Conservation (phyloP, 352 stramenopile genomes). For the Hyphochytrium catenoides region DNA sequence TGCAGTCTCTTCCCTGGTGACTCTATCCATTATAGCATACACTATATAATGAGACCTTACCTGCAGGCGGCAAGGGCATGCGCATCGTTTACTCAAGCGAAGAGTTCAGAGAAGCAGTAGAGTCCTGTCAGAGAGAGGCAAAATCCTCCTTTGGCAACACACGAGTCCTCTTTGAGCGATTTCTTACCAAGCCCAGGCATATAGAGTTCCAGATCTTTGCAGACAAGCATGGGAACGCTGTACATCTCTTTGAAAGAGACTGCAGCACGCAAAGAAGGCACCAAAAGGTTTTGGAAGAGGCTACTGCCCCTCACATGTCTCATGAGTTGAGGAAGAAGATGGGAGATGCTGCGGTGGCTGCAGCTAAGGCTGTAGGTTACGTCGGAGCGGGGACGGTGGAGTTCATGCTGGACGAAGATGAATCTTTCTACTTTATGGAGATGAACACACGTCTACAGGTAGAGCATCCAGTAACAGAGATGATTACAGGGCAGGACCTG, state of each 20-base stretch:
- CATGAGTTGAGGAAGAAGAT: constrained; percentile 55
- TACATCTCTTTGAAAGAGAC: constrained; percentile 71
- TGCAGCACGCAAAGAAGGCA: constrained; percentile 70
- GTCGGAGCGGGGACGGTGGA: constrained; percentile 76
- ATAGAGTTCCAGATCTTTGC: constrained; percentile 79
- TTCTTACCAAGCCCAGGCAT: constrained; percentile 56
- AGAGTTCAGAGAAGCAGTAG: constrained; percentile 44
- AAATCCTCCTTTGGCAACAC: constrained; percentile 66
- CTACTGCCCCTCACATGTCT: constrained; percentile 54
- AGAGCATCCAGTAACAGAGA: constrained; percentile 72
- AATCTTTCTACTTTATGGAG: constrained; percentile 86
- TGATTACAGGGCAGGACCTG: constrained; percentile 60
- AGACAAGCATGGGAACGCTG: constrained; percentile 62
- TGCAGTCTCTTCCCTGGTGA: background rate
- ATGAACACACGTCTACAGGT: constrained; percentile 91
- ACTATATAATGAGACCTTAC: no score
- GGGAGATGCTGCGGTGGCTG: constrained; percentile 55
- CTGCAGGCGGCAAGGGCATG: constrained; percentile 73
- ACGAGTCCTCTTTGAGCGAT: constrained; percentile 74
- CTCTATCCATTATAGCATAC: no score
- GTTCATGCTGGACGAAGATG: constrained; percentile 70
- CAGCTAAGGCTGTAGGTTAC: constrained; percentile 69
- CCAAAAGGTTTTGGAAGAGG: constrained; percentile 84
- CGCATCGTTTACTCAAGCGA: constrained; percentile 54
- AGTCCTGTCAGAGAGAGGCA: constrained; percentile 59